phyloP scores from a whole-genome alignment of 441 rosid species.

The Capsella rubella region DNA sequence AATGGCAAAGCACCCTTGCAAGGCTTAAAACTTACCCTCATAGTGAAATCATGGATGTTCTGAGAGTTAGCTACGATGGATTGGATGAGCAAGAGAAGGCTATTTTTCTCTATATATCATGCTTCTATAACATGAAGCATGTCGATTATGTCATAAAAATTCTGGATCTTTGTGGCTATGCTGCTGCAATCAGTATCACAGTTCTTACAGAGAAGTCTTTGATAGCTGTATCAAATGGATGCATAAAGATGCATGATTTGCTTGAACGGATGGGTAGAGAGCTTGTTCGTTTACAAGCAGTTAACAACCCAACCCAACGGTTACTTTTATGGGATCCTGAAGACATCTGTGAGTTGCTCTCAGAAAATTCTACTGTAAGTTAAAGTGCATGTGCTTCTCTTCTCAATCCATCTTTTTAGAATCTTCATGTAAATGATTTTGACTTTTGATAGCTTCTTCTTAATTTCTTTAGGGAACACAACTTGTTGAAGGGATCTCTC shows the following conservation, averaged over 20 bases:
- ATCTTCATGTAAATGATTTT: slow-evolving; percentile 22
- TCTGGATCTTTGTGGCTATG: slow-evolving; percentile 39
- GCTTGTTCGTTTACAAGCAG: slow-evolving; percentile 43
- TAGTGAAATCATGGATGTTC: slow-evolving; percentile 30
- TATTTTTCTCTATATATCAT: slow-evolving; percentile 49
- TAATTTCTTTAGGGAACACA: slow-evolving; percentile 40
- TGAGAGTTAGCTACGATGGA: slow-evolving; percentile 52
- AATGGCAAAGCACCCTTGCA: slow-evolving; percentile 43
- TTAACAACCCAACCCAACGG: slow-evolving; percentile 33
- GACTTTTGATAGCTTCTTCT: slow-evolving; percentile 21
- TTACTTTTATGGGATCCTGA: slow-evolving; percentile 46
- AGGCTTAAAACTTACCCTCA: slow-evolving; percentile 43
- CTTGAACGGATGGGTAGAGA: slow-evolving; percentile 51
- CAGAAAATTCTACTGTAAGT: slow-evolving; percentile 39
- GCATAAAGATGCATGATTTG: slow-evolving; percentile 52
- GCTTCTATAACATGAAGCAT: slow-evolving; percentile 42
- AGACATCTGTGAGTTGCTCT: slow-evolving; percentile 37
- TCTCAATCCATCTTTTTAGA: slow-evolving; percentile 13
- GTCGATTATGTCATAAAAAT: slow-evolving; percentile 27
- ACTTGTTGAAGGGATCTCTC: slow-evolving; percentile 38
- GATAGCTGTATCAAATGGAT: slow-evolving; percentile 27
- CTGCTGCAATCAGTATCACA: slow-evolving; percentile 39
- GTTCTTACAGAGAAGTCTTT: slow-evolving; percentile 45
- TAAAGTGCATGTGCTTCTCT: slow-evolving; percentile 6
- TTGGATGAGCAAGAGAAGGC: slow-evolving; percentile 43